Conservation (phyloP, 148 eudicot genomes). For the Rhododendron williamsianum region DNA sequence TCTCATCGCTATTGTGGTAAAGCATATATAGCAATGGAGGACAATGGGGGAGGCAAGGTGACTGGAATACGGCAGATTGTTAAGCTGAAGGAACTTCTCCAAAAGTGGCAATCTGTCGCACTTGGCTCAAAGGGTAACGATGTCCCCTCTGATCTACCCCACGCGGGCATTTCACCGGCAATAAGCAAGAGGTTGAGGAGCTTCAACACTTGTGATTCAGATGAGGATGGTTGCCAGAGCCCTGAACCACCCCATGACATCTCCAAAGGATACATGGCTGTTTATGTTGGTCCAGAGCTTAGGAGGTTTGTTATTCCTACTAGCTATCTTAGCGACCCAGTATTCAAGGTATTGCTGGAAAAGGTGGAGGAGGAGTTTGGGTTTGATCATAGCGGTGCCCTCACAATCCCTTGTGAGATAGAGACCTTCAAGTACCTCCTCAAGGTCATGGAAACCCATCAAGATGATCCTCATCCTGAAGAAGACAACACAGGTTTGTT, state of each 20-base stretch:
- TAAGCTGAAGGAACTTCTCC: conserved; percentile 52
- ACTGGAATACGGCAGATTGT: conserved; percentile 66
- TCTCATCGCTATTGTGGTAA: conserved; percentile 1
- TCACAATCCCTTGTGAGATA: conserved; percentile 77
- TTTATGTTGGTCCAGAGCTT: conserved; percentile 72
- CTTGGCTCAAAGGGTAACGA: conserved; percentile 25
- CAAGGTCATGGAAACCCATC: conserved; percentile 55
- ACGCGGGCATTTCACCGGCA: conserved; percentile 44
- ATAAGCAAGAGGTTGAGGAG: conserved; percentile 32
- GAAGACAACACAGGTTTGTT: conserved; percentile 11
- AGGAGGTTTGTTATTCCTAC: conserved; percentile 86
- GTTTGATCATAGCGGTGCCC: conserved; percentile 65
- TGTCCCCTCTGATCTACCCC: not conserved
- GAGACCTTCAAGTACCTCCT: conserved; percentile 87
- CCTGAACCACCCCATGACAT: conserved; percentile 64
- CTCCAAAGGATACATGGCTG: conserved; percentile 77
- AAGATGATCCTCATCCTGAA: conserved; percentile 27
- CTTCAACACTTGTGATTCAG: conserved; percentile 39
- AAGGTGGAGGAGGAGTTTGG: conserved; percentile 91
- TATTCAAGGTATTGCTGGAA: conserved; percentile 67
- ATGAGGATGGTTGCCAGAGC: conserved; percentile 61
- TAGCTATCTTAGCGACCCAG: conserved; percentile 52
- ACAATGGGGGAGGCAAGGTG: conserved; percentile 33
- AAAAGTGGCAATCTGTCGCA: conserved; percentile 57
- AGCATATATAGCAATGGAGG: conserved; percentile 39